Evolutionary conservation across 108 stramenopile genomes (phyloP), one percentile per base, ranked within the genome.

Genomic region (Asterionellopsis glacialis): DNA sequence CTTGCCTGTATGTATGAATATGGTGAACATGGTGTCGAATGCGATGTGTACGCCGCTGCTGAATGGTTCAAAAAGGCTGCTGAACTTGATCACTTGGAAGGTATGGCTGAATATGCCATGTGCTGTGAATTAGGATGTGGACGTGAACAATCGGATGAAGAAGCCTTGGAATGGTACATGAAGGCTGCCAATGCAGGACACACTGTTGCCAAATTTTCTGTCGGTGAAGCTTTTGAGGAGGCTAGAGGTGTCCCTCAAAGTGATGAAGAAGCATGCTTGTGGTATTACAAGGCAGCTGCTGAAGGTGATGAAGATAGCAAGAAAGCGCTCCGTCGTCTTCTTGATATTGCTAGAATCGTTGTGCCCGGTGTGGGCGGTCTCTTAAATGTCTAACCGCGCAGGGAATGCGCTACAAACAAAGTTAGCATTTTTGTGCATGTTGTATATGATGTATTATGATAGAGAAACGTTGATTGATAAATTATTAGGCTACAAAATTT

Each of bases 101-200:
- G 84, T 25, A 93, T 93, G 92, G 84, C 86, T 24, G 88, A 93
- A 68, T 70, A 88, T 13, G 92, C 83, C 12, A 59, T 93, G 25
- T 93, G 92, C 58, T 89, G 83, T 51, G 92, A 90, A 51, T 64
- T 93, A 10, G 92, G 92, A 49, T 88, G 87, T 57, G 92, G 88
- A 14, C 77, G 87, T 14, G 79, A 77, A 49, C 88, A 90, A 61
- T 62, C 53, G n/a, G 88, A 93, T 49, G 82, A 83, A 41, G 55
- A 72, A 0, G 88, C 92, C 11, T 56, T 93, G 27, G 88, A 90
- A 18, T 93, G 92, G 92, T 93, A 93, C 73, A 88, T 74, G 42
- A 83, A 80, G 60, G 92, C 92, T 27, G 92, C 92, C 33, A 68
- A 85, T 14, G 41, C 58, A 4, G 92, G 92, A 41, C 81, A 87